Evolutionary conservation across 202 grass and related monocot genomes (phyloP).

Genomic region (Brachypodium distachyon): DNA sequence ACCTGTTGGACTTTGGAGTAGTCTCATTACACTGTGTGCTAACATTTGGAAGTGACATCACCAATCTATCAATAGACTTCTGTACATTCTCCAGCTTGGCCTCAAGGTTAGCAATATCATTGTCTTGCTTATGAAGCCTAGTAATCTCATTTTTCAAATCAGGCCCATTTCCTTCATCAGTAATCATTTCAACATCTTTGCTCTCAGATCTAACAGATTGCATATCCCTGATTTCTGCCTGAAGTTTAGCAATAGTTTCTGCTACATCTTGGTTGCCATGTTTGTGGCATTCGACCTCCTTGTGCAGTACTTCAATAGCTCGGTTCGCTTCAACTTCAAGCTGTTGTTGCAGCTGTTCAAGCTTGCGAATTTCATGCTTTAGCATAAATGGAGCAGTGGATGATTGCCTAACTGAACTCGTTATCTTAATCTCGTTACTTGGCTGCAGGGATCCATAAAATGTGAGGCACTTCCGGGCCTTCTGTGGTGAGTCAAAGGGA

Average conservation of each 20-base stretch:
- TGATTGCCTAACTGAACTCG: slow-evolving; percentile 66
- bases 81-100: slow-evolving; percentile 88
- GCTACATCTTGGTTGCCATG: slow-evolving; percentile 93
- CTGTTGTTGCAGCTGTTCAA: slow-evolving; percentile 86
- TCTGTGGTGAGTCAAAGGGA: slow-evolving; percentile 58
- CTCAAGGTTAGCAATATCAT: slow-evolving; percentile 84
- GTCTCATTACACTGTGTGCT: slow-evolving; percentile 21
- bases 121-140: slow-evolving; percentile 85
- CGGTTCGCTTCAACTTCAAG: slow-evolving; percentile 85
- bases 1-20: slow-evolving; percentile 54
- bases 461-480: slow-evolving; percentile 64
- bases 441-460: slow-evolving; percentile 51
- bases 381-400: slow-evolving; percentile 80
- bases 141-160: slow-evolving; percentile 93
- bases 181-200: slow-evolving; percentile 45
- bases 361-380: slow-evolving; percentile 93
- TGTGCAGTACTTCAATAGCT: slow-evolving; percentile 91
- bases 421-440: slow-evolving; percentile 39
- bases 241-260: slow-evolving; percentile 95
- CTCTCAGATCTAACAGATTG: slow-evolving; percentile 44
- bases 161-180: slow-evolving; percentile 45
- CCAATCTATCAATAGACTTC: slow-evolving; percentile 83
- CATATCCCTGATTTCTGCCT: slow-evolving; percentile 91
- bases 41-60: slow-evolving; percentile 89
- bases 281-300: slow-evolving; percentile 90